These are phyloP conservation scores for Penicillium cinerascens DNA, from an alignment of 495 filamentous ascomycete genomes.

Conservation along the genomic window DNA sequence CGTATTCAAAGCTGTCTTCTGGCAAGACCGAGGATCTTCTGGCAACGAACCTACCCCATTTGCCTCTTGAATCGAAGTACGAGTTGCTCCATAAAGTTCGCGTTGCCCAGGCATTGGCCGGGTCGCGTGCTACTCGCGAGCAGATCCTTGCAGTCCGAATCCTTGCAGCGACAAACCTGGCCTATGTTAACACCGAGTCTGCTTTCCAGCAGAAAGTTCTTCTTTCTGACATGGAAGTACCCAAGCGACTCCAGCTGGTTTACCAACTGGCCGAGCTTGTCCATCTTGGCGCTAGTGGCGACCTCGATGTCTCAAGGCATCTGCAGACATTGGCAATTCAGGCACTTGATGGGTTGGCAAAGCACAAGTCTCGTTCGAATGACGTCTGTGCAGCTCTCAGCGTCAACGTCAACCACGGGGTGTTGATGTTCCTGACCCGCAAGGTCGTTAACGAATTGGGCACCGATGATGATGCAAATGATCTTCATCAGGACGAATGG, in stretches of 20 bases:
- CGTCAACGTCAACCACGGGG: slow-evolving; percentile 91
- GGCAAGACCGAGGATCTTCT: slow-evolving; percentile 66
- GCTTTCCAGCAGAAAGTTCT: slow-evolving; percentile 80
- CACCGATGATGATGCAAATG: slow-evolving; percentile 52
- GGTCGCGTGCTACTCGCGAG: slow-evolving; percentile 62
- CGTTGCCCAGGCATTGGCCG: slow-evolving; percentile 69
- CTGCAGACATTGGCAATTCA: slow-evolving; percentile 81
- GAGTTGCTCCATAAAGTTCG: slow-evolving; percentile 83
- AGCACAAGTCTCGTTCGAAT: slow-evolving; percentile 67
- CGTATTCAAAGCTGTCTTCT: slow-evolving; percentile 58
- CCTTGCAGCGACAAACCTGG: slow-evolving; percentile 86
- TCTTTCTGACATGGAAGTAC: slow-evolving; percentile 85
- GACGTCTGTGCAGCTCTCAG: slow-evolving; percentile 86
- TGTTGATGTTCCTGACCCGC: slow-evolving; percentile 89
- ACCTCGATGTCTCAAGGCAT: slow-evolving; percentile 61
- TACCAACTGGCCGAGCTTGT: slow-evolving; percentile 92
- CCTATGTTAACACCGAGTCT: slow-evolving; percentile 77
- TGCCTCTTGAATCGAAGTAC: slow-evolving; percentile 73
- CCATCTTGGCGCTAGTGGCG: slow-evolving; percentile 65
- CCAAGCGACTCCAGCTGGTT: slow-evolving; percentile 80
- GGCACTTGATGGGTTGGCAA: slow-evolving; percentile 75
- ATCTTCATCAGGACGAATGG: slow-evolving; percentile 73
- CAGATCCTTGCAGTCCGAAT: slow-evolving; percentile 77
- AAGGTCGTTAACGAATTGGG: slow-evolving; percentile 82
- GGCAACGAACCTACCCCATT: slow-evolving; percentile 54